Base-by-base conservation (phyloP, 1,284 basidiomycete genomes). In the Phenoliferia sp. region DNA sequence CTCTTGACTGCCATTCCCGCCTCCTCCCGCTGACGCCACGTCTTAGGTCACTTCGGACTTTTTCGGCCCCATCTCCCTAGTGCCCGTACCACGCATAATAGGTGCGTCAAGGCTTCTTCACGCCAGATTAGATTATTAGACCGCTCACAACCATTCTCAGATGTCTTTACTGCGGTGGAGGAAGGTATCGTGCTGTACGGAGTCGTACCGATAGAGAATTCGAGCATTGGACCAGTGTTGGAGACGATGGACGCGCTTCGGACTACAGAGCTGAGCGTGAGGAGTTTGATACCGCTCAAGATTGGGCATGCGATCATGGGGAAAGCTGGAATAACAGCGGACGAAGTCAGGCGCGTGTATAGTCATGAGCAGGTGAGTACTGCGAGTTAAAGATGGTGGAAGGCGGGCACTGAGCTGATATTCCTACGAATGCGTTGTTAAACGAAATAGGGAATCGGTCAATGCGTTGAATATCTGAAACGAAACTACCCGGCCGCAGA, bases 181-280 rank as follows among this genome's bases (percentile, higher is more conserved):
- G 6, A 68, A 7, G 39, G 57, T 3, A 5, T 36, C 15, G 35
- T 60, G 3, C 26, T 52, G 17, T 72, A 62, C 28, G 75, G 73
- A 22, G 54, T 76, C 61, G 72, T 73, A 12, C 75, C 75, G 9
- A 69, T 76, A 54, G 75, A 73, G 61, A 76, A 76, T 62, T 73
- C 73, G 28, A 73, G 72, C 15, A 72, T 75, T 63, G 75, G 75
- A 3, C 58, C 65, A 2, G 75, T 76, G 4, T 57, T 52, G 9
- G 75, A 76, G 62, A 74, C 75, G 54, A 58, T 55, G 22, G 68
- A 71, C 6, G 61, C 64, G 34, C 61, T 76, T 17, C 61, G 66
- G 10, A 63, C 64, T 16, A 71, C 66, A 4, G 31, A 35, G 29
- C 61, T 71, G 22, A 55, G 65, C 15, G 60, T 68, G 22, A 29